Base-by-base conservation (phyloP, 495 filamentous ascomycete species). In the Tuber calosporum region DNA sequence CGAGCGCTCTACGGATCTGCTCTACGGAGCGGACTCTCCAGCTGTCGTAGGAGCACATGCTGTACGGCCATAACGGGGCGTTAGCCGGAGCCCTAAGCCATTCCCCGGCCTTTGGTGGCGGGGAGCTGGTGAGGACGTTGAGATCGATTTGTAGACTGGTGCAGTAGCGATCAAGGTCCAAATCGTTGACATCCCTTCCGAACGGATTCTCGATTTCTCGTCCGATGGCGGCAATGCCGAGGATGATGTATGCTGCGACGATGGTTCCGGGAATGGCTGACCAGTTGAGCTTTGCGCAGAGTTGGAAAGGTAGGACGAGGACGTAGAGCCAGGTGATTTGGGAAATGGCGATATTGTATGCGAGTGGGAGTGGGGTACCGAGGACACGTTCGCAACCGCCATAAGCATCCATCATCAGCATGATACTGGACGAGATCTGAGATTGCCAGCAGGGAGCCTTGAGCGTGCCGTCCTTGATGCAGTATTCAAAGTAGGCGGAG, bases 261-360 rank as follows among this genome's bases (percentile, higher is more conserved):
- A 96, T 85, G 20, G 92, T 92, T 26, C 89, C 93, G 1, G 93
- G 93, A 74, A 97, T 94, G n/a, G 92, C 91, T 67, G 93, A 86
- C 90, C 90, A 96, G 4, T 81, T 79, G 0, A 94, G 85, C 3
- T 82, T 76, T 1, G 81, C 74, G 76, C 86, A 88, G 13, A 97
- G 87, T 80, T 97, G 93, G 87, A 96, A 96, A 8, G 93, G 93
- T 3, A 97, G 87, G 4, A 92, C 83, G 39, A 93, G 82, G 66
- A 96, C 88, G 82, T 96, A 97, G 68, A 94, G 86, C 91, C 92
- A 94, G 43, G 92, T 91, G 78, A 96, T 94, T 77, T 96, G 93
- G 34, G 89, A 86, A 75, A 96, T 94, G 69, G 91, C 88, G 79
- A 97, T 97, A 68, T 86, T 87, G 85, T 97, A 97, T 34, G 92